These are phyloP conservation scores for Phytophthora syringae DNA, from an alignment of 352 stramenopile genomes.

Conservation along the genomic window DNA sequence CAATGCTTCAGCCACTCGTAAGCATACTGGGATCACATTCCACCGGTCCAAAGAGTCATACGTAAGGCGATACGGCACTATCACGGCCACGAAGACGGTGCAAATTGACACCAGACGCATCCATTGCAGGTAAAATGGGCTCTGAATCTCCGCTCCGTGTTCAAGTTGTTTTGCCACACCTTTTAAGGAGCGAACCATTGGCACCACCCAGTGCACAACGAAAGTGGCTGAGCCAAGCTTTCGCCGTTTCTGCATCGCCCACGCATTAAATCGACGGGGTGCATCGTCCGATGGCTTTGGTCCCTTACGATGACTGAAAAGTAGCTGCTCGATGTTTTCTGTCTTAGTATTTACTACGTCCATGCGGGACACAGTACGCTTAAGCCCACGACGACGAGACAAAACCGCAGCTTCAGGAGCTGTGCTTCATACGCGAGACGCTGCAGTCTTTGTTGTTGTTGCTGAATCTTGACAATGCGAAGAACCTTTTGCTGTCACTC, in stretches of 20 bases:
- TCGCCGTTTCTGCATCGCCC: constrained; percentile 22
- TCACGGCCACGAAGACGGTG: constrained; percentile 48
- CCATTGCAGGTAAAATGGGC: too few species aligned
- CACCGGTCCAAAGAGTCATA: constrained; percentile 44
- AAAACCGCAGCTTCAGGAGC: constrained; percentile 20
- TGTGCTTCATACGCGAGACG: constrained; percentile 52
- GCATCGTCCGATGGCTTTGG: constrained; percentile 4
- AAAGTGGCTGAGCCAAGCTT: constrained; percentile 6
- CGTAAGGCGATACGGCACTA: constrained; percentile 59
- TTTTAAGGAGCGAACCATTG: background rate
- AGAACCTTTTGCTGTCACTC: constrained; percentile 65
- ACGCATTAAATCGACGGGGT: constrained; percentile 15
- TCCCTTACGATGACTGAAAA: constrained; percentile 41
- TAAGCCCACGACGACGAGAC: constrained; percentile 28
- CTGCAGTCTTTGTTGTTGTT: constrained; percentile 63
- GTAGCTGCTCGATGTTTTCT: constrained; percentile 57
- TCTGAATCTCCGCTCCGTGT: constrained; percentile 61
- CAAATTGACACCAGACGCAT: too few species aligned
- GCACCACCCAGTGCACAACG: constrained; percentile 12
- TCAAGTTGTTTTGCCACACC: constrained; percentile 33
- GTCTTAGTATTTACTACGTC: constrained; percentile 55
- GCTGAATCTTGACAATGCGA: constrained; percentile 53
- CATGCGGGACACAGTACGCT: constrained; percentile 41
- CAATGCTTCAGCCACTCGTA: constrained; percentile 30
- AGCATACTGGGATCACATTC: constrained; percentile 8